phyloP scores from a whole-genome alignment of 2,329 filamentous ascomycete species.

The Pyricularia grisea region DNA sequence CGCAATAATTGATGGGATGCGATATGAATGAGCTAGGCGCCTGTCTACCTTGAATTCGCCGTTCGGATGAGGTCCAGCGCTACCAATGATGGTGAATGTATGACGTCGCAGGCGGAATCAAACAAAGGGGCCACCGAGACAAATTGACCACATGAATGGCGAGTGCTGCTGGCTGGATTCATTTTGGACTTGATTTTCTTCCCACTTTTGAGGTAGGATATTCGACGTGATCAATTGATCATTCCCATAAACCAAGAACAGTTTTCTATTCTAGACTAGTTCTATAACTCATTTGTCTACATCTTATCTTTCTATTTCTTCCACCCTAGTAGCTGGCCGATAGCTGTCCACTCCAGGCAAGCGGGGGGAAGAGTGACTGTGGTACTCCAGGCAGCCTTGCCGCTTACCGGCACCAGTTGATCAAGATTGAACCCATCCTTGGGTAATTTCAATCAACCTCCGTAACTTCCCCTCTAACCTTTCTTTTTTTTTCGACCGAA shows the following conservation, averaged over 20 bases:
- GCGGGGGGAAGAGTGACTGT: neutral
- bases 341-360: neutral
- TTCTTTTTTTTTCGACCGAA: neutral
- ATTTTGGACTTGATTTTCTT: neutral
- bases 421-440: neutral
- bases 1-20: neutral
- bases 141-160: neutral
- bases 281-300: neutral
- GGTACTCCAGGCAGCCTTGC: neutral
- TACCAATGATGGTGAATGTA: neutral
- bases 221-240: neutral
- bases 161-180: neutral
- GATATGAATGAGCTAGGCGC: neutral
- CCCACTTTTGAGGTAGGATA: neutral
- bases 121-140: neutral
- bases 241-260: neutral
- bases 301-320: neutral
- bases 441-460: neutral
- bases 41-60: neutral
- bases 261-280: neutral
- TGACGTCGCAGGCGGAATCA: neutral
- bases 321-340: neutral
- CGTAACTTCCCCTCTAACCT: neutral
- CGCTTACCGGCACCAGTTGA: neutral
- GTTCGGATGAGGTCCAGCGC: neutral